Conservation (phyloP, 2,329 filamentous ascomycete species). For the Lomentospora prolificans region DNA sequence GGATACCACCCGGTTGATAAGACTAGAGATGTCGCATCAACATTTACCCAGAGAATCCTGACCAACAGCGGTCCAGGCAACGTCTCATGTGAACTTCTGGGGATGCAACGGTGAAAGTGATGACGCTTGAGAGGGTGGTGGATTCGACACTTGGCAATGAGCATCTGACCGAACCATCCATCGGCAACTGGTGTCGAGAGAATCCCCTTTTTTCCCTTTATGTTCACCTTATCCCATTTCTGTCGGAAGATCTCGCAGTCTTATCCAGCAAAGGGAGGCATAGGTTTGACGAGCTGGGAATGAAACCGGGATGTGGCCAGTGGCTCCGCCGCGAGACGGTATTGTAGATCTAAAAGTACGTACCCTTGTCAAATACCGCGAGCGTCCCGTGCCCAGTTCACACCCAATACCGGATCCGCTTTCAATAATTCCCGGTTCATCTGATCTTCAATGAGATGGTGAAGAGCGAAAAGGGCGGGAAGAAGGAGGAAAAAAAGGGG, state of each 20-base stretch:
- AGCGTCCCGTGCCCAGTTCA: not conserved
- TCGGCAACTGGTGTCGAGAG: not conserved
- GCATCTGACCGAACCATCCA: not conserved
- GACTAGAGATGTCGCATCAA: not conserved
- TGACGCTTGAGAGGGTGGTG: not conserved
- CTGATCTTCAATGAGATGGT: not conserved
- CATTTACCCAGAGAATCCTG: not conserved
- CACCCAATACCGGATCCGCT: constrained; percentile 1
- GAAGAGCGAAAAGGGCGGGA: not conserved
- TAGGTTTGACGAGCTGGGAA: not conserved
- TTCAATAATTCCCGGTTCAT: not conserved
- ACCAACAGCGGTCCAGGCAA: not conserved
- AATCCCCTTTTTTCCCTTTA: not conserved
- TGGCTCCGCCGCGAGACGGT: not conserved
- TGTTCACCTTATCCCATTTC: not conserved
- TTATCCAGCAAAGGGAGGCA: not conserved
- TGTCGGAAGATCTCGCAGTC: not conserved
- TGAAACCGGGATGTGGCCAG: not conserved
- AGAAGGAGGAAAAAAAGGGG: not conserved
- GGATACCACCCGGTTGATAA: not conserved
- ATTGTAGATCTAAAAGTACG: constrained; percentile 1
- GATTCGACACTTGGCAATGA: not conserved
- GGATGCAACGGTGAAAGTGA: not conserved
- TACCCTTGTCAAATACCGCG: not conserved
- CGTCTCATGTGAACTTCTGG: not conserved